phyloP scores from a whole-genome alignment of 192 early-diverging fungal genomes.

The Neocallimastix lanati region DNA sequence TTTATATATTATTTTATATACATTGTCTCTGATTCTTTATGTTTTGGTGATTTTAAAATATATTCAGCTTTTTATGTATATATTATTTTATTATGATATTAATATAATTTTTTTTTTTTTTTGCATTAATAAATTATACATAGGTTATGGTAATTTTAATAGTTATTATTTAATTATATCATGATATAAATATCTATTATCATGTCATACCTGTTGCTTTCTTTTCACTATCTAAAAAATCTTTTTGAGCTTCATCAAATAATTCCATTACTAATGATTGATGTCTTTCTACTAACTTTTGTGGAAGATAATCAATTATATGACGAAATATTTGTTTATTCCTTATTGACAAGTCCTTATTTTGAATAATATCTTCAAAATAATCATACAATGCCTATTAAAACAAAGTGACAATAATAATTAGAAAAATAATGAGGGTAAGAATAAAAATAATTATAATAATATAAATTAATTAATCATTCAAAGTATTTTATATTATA shows the following conservation, averaged over 20 bases:
- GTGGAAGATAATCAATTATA: constrained; percentile 19
- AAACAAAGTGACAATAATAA: no score
- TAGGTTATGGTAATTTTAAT: no score
- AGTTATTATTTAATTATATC: no score
- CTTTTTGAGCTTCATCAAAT: constrained; percentile 18
- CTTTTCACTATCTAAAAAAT: constrained; percentile 29
- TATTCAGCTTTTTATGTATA: constrained; percentile 25
- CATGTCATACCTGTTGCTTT: constrained; percentile 20
- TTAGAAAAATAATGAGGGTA: no score
- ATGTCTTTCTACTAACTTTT: constrained; percentile 10
- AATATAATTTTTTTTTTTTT: background rate
- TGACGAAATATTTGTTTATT: constrained; percentile 11
- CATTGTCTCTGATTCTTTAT: background rate
- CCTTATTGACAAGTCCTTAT: constrained; percentile 16
- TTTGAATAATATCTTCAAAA: constrained; percentile 24
- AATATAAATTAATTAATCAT: no score
- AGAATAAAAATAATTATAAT: background rate
- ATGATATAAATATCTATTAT: no score
- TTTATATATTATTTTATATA: no score
- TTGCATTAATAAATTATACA: no score
- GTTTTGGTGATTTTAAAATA: constrained; percentile 17
- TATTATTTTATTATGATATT: no score
- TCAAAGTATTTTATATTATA: no score
- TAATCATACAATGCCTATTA: constrained; percentile 36
- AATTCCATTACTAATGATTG: constrained; percentile 12